Base-by-base conservation (phyloP, 345 rosid species). In the Erodium maritimum region DNA sequence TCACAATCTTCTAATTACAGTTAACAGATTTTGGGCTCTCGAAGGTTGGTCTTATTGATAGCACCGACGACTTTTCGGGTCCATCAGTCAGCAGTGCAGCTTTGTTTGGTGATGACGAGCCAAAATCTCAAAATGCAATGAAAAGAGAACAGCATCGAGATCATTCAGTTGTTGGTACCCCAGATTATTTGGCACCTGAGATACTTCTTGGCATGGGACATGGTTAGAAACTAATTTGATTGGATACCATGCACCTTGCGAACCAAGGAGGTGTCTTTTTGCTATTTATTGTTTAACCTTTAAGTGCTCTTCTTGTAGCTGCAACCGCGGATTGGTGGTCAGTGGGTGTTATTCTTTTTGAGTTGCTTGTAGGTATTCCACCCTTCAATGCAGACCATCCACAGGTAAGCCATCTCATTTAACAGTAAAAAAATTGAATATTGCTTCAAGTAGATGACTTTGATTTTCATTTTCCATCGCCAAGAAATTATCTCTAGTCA, bases 251-350 rank as follows among this genome's bases (percentile, higher is more conserved):
- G 21, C 21, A 17, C 5, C 33, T 54, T 24, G 29, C 56, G 23
- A 56, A 11, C 37, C 29, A 34, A 54, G 23, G 56, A 22, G 52
- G 14, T 23, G 18, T 20, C 21, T 11, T 42, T 25, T 55, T 17
- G 23, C 14, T 13, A n/a, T 14, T 48, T 33, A 25, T 55, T 69
- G 24, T 51, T 57, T 60, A 54, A 19, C 9, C 1, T 29, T 11
- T 29, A 0, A 29, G 37, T 63, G 65, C 61, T 42, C 53, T 65
- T 61, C 59, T 64, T 71, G 59, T 63, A 93, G 97, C 90, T 70
- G 82, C 80, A 74, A 87, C 97, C 54, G 96, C 99, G 54, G 99
- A 93, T 75, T 89, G 99, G 99, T 93, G 99, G 99, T 93, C 99
- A 29, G 91, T 89, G 21, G 99, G 99, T 50, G 64, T 93, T 56